Percentiles rank a stretch among this genome's conserved stretches.
Conservation (phyloP, 2,329 filamentous ascomycete species). For the Alternaria gaisen region DNA sequence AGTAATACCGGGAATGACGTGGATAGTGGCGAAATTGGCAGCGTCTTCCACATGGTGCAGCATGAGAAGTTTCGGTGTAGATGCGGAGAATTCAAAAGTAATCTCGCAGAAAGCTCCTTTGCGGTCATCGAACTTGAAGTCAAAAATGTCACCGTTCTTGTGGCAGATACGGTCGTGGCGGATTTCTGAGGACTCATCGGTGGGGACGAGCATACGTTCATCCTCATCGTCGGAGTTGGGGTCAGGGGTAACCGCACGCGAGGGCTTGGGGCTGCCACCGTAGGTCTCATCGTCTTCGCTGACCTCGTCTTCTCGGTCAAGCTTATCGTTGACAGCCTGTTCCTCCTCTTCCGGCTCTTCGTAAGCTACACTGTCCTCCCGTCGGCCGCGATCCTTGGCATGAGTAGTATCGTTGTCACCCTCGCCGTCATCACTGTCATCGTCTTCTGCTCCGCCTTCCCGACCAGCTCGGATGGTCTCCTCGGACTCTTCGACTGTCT, state of each 20-base stretch:
- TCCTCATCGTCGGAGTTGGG: constrained; percentile 39
- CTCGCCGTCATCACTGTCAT: constrained; percentile 75
- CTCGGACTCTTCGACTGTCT: constrained; percentile 53
- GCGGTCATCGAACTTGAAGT: constrained; percentile 81
- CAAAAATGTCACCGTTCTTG: constrained; percentile 68
- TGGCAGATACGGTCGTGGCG: constrained; percentile 54
- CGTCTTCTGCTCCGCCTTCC: constrained; percentile 69
- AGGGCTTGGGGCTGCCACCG: constrained; percentile 55
- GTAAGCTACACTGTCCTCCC: constrained; percentile 84
- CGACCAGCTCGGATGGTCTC: constrained; percentile 37
- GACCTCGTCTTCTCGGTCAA: constrained; percentile 65
- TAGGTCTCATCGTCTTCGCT: constrained; percentile 61
- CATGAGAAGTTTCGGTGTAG: constrained; percentile 90
- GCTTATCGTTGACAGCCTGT: constrained; percentile 72
- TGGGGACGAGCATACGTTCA: constrained; percentile 33
- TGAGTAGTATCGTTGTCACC: constrained; percentile 67
- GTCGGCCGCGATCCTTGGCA: constrained; percentile 78
- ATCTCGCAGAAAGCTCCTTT: constrained; percentile 79
- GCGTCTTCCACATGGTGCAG: constrained; percentile 87
- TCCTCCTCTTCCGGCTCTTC: constrained; percentile 94
- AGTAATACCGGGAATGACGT: constrained; percentile 81
- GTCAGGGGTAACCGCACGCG: constrained; percentile 46
- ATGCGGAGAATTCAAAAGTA: constrained; percentile 80
- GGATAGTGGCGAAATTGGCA: constrained; percentile 80
- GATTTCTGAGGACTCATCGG: constrained; percentile 42